Percentiles rank a stretch among this genome's conserved stretches.
Conservation (phyloP, 1,139 yeast genomes). For the Petasospora fabianii region DNA sequence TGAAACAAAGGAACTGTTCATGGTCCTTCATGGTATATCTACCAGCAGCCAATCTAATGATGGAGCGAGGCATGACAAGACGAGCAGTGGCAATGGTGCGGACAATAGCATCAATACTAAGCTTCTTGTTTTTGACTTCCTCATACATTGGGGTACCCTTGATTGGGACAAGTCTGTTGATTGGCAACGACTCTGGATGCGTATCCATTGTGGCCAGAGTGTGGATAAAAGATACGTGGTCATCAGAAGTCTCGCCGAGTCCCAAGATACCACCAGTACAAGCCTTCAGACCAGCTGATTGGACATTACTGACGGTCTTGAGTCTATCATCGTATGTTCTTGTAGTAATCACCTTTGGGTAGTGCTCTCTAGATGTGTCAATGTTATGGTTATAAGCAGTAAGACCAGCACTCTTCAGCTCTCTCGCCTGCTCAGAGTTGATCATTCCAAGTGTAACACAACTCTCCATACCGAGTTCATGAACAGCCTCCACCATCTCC, state of each 20-base stretch:
- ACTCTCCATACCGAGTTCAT: constrained; percentile 67
- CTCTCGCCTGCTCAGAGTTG: constrained; percentile 54
- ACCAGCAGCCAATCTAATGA: constrained; percentile 76
- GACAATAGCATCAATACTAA: constrained; percentile 58
- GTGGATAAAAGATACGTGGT: constrained; percentile 64
- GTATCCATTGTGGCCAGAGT: constrained; percentile 63
- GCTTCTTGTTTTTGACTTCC: constrained; percentile 44
- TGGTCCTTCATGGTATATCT: constrained; percentile 76
- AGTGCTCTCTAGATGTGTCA: constrained; percentile 76
- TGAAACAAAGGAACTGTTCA: constrained; percentile 71
- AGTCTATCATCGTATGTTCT: constrained; percentile 69
- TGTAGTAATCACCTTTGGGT: constrained; percentile 67
- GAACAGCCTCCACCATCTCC: constrained; percentile 62
- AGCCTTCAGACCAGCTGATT: constrained; percentile 62
- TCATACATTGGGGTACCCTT: constrained; percentile 74
- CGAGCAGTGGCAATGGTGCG: constrained; percentile 77
- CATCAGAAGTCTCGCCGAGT: constrained; percentile 69
- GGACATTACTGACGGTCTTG: constrained; percentile 60
- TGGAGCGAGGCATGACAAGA: constrained; percentile 66
- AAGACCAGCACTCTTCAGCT: constrained; percentile 62
- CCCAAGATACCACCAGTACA: constrained; percentile 83
- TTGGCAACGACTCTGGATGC: constrained; percentile 83
- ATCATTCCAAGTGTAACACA: constrained; percentile 84
- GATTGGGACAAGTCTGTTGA: constrained; percentile 72
- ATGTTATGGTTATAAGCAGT: constrained; percentile 82